Conservation (phyloP, 129 eudicot genomes). For the Ambrosia artemisiifolia region DNA sequence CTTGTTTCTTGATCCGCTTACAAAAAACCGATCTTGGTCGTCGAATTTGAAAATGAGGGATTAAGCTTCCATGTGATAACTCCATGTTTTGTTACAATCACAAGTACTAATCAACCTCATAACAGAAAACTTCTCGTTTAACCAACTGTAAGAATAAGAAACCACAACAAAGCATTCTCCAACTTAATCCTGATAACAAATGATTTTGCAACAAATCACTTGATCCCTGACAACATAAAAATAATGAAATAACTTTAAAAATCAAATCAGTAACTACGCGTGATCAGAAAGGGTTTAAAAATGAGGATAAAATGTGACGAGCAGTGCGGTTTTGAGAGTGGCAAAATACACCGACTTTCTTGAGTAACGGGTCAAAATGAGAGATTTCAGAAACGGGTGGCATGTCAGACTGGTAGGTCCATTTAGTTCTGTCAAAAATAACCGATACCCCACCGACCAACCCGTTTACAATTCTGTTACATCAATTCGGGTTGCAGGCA, state of each 20-base stretch:
- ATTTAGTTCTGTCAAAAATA: too few species aligned
- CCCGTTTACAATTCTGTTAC: too few species aligned
- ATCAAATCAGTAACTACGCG: slow-evolving; percentile 5
- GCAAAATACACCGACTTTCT: not conserved
- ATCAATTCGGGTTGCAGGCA: too few species aligned
- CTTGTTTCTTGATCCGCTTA: slow-evolving; percentile 16
- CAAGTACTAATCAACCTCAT: slow-evolving; percentile 19
- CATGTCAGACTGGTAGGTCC: too few species aligned
- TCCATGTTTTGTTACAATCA: slow-evolving; percentile 26
- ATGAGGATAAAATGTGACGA: not conserved
- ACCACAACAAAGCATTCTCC: slow-evolving; percentile 17
- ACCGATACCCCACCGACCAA: too few species aligned
- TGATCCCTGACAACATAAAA: slow-evolving; percentile 5
- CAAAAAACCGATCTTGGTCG: slow-evolving; percentile 12
- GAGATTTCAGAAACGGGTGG: not conserved
- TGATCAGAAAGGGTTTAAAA: not conserved
- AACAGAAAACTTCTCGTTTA: slow-evolving; percentile 6
- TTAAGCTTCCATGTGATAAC: slow-evolving; percentile 25
- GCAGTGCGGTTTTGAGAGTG: not conserved
- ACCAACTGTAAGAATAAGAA: slow-evolving; percentile 14
- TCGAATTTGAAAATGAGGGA: slow-evolving; percentile 22
- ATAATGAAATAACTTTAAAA: not conserved
- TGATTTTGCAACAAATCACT: slow-evolving; percentile 10
- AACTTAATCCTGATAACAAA: not conserved
- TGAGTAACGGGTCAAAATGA: not conserved